A percentile compares a stretch with the other conserved stretches of the same genome.
Conservation (phyloP, 345 rosid species). For the Boechera divaricarpa region DNA sequence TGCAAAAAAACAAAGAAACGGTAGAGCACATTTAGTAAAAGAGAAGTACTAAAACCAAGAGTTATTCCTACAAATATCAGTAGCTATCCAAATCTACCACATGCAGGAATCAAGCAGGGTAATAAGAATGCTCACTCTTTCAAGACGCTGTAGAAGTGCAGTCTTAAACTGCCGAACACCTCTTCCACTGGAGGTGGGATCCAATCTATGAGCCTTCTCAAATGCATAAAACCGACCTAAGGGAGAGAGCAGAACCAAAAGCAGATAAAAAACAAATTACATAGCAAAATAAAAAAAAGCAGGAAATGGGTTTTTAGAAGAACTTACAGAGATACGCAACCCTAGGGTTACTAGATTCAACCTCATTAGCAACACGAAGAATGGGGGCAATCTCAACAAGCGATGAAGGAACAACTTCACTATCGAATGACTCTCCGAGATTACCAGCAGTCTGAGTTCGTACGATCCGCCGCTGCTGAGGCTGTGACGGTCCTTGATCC, state of each 20-base stretch:
- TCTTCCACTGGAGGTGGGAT: conserved; percentile 96
- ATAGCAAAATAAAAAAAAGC: not conserved
- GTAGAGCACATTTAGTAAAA: not conserved
- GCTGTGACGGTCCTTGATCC: conserved; percentile 55
- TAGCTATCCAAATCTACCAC: conserved; percentile 14
- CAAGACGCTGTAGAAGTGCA: conserved; percentile 97
- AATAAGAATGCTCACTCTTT: conserved; percentile 62
- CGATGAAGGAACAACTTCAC: conserved; percentile 98
- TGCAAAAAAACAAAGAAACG: conserved; percentile 33
- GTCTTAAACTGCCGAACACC: conserved; percentile 99
- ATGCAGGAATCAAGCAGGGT: conserved; percentile 14
- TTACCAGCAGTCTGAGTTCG: conserved; percentile 95
- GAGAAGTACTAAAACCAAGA: not conserved
- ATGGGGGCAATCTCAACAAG: conserved; percentile 95
- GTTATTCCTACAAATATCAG: not conserved
- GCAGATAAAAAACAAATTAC: conserved; percentile 19
- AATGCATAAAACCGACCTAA: conserved; percentile 98
- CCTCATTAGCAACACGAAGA: conserved; percentile 99
- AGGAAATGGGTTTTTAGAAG: not conserved
- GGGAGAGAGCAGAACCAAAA: conserved; percentile 4
- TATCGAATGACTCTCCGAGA: conserved; percentile 92
- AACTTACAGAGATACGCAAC: conserved; percentile 96
- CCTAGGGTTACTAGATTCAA: conserved; percentile 85
- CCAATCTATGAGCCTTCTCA: conserved; percentile 96
- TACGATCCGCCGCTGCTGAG: conserved; percentile 61